phyloP scores from a whole-genome alignment of 257 asterid species.

The Nyctanthes arbortristis region DNA sequence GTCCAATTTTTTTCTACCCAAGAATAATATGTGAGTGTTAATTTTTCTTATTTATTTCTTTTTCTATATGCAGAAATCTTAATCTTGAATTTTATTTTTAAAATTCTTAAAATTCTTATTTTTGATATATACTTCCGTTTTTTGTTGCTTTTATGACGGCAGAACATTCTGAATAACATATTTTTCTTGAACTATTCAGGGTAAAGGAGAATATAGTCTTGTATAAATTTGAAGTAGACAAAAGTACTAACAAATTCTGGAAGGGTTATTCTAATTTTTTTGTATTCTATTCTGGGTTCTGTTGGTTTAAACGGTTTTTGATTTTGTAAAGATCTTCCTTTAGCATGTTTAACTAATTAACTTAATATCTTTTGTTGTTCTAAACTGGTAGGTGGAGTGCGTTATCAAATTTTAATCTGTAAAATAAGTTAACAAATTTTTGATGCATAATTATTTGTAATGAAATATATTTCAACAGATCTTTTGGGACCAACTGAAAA shows the following conservation, averaged over 20 bases:
- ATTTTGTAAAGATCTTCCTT: too few species aligned
- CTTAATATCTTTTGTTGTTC: constrained; percentile 4
- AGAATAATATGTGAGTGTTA: constrained; percentile 31
- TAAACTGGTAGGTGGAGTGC: constrained; percentile 1
- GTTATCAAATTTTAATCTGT: constrained; percentile 3
- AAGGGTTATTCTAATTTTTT: background rate
- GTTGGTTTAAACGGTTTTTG: too few species aligned
- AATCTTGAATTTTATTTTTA: background rate
- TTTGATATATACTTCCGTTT: constrained; percentile 12
- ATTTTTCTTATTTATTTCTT: background rate
- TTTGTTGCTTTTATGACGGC: background rate
- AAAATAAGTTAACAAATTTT: constrained; percentile 8
- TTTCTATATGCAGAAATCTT: background rate
- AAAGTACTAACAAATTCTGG: constrained; percentile 9
- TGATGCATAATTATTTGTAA: background rate
- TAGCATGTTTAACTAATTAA: background rate
- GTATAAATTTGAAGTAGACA: constrained; percentile 28
- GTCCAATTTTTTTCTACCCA: constrained; percentile 18
- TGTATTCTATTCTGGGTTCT: background rate
- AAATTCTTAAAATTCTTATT: too few species aligned
- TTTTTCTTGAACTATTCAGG: background rate
- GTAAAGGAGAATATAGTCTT: background rate
- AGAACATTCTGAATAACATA: background rate
- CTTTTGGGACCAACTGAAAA: background rate
- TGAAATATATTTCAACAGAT: background rate